Conservation (phyloP, 108 stramenopile genomes). For the Parietichytrium sp. region DNA sequence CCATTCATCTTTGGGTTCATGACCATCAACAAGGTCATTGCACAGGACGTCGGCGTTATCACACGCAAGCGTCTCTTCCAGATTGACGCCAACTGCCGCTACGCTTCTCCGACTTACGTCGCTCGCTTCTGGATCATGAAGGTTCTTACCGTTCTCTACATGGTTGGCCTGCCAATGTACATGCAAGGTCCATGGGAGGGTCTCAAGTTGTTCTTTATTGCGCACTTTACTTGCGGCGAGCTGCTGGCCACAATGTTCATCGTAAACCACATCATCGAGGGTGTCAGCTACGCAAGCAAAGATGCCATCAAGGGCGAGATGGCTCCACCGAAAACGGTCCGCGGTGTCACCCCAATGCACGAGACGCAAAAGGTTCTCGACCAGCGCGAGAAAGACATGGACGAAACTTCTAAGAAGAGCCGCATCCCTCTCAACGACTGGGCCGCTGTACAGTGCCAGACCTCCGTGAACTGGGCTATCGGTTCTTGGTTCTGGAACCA, state of each 20-base stretch:
- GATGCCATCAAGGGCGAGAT: neutral
- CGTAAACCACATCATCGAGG: slow-evolving; percentile 70
- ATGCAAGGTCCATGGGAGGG: slow-evolving; percentile 54
- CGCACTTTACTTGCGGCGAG: slow-evolving; percentile 64
- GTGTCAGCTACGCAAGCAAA: slow-evolving; percentile 59
- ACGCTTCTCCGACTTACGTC: slow-evolving; percentile 56
- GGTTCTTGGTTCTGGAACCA: slow-evolving; percentile 74
- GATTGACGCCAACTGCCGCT: slow-evolving; percentile 66
- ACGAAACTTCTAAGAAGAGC: slow-evolving; percentile 51
- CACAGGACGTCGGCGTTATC: slow-evolving; percentile 62
- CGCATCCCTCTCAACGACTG: slow-evolving; percentile 65
- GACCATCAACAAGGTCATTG: slow-evolving; percentile 66
- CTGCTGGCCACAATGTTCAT: slow-evolving; percentile 69
- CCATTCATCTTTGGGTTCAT: slow-evolving; percentile 62
- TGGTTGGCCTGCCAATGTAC: slow-evolving; percentile 64
- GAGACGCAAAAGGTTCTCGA: slow-evolving; percentile 40
- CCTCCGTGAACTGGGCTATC: slow-evolving; percentile 71
- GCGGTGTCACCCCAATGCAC: slow-evolving; percentile 63
- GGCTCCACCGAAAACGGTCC: slow-evolving; percentile 34
- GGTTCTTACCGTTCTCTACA: slow-evolving; percentile 55
- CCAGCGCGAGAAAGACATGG: too few species aligned
- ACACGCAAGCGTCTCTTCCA: slow-evolving; percentile 57
- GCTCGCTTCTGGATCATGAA: slow-evolving; percentile 66
- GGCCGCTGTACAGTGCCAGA: slow-evolving; percentile 76
- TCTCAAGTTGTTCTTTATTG: slow-evolving; percentile 54